These are phyloP conservation scores for Tylopilus subfusipes DNA, from an alignment of 768 basidiomycete genomes.

Conservation along the genomic window DNA sequence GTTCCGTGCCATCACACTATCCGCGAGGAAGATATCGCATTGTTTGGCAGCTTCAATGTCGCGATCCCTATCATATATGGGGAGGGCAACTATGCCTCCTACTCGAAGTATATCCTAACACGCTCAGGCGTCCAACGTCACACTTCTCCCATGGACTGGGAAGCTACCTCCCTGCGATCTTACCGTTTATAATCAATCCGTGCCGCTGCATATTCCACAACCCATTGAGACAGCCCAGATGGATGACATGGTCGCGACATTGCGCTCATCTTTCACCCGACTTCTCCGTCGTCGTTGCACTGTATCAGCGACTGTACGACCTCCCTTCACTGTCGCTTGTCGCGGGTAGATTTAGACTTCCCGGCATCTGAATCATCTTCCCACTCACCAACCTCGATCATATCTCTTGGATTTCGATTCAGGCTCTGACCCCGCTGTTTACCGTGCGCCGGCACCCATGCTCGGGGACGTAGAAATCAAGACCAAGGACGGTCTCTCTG, in stretches of 20 bases:
- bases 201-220: not conserved
- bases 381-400: not conserved
- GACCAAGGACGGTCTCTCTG: no score
- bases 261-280: not conserved
- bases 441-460: no score
- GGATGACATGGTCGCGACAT: not conserved
- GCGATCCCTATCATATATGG: not conserved
- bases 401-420: no score
- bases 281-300: not conserved
- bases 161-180: constrained; percentile 6
- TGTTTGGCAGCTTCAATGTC: not conserved
- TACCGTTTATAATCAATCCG: not conserved
- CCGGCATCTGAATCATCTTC: not conserved
- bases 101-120: not conserved
- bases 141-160: not conserved
- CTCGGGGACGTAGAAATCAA: no score
- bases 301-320: not conserved
- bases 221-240: not conserved
- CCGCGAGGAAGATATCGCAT: constrained; percentile 8
- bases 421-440: no score
- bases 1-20: constrained; percentile 13
- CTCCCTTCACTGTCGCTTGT: not conserved
- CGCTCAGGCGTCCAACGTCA: not conserved
- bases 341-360: not conserved
- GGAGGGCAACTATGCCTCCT: not conserved